These are phyloP conservation scores for Colletotrichum sp. DNA, from an alignment of 2,329 filamentous ascomycete genomes.

Conservation along the genomic window DNA sequence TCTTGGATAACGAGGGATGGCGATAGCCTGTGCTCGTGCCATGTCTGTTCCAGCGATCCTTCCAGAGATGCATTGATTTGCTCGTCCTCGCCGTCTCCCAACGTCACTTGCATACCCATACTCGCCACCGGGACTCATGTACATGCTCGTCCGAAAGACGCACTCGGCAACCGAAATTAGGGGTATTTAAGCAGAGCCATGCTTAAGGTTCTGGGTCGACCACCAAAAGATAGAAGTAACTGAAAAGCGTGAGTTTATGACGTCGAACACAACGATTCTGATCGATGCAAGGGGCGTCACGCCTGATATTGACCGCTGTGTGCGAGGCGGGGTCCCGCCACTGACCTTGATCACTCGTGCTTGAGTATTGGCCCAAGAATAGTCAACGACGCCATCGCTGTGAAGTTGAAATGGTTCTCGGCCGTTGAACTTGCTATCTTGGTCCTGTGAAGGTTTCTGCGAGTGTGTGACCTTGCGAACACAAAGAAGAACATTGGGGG, in stretches of 20 bases:
- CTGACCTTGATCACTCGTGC: not conserved
- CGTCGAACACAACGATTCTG: not conserved
- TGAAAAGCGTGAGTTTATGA: too few relatives aligned
- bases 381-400: too few relatives aligned
- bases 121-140: not conserved
- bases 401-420: too few relatives aligned
- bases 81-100: not conserved
- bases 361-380: not conserved
- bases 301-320: not conserved
- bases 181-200: not conserved
- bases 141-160: not conserved
- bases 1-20: not conserved
- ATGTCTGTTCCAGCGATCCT: too few relatives aligned
- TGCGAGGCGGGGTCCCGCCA: too few relatives aligned
- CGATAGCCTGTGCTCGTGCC: not conserved
- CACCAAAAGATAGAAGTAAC: not conserved
- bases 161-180: not conserved
- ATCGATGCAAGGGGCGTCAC: not conserved
- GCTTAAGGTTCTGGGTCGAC: not conserved
- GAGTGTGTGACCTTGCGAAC: too few relatives aligned
- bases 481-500: too few relatives aligned
- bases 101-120: not conserved
- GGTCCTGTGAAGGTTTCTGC: too few relatives aligned
- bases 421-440: too few relatives aligned
- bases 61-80: not conserved